Conservation (phyloP, 192 early-diverging fungal species). For the Coemansia sp. region DNA sequence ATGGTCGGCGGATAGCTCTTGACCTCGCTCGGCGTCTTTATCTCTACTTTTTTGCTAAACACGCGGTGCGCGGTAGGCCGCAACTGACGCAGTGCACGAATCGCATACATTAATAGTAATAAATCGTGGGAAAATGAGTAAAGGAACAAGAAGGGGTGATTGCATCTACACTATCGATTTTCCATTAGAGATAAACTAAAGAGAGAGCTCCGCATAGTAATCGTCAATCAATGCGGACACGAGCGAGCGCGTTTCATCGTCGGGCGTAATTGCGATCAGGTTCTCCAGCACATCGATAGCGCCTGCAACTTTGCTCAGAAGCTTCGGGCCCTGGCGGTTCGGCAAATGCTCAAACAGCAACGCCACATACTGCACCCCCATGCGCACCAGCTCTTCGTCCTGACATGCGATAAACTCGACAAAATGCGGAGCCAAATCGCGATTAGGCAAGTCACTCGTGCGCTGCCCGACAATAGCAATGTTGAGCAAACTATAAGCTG, state of each 20-base stretch:
- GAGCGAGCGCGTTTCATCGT: slow-evolving; percentile 52
- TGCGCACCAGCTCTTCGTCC: slow-evolving; percentile 62
- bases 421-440: slow-evolving; percentile 29
- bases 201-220: slow-evolving; percentile 56
- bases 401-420: slow-evolving; percentile 64
- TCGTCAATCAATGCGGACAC: slow-evolving; percentile 59
- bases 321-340: slow-evolving; percentile 22
- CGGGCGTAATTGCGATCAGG: slow-evolving; percentile 53
- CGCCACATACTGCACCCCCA: slow-evolving; percentile 63
- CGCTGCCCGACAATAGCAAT: slow-evolving; percentile 51
- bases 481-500: slow-evolving; percentile 65
- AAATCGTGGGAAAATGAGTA: too few relatives aligned
- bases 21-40: slow-evolving; percentile 45
- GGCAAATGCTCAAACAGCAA: slow-evolving; percentile 56
- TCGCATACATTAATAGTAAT: too few relatives aligned
- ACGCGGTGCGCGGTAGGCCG: too few relatives aligned
- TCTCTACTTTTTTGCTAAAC: not conserved
- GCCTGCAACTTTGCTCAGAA: slow-evolving; percentile 34
- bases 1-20: slow-evolving; percentile 53
- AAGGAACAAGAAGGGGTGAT: too few relatives aligned
- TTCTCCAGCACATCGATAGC: slow-evolving; percentile 63
- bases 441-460: slow-evolving; percentile 24
- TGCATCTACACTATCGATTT: too few relatives aligned
- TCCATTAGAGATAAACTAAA: not conserved
- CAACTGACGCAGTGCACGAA: too few relatives aligned